Conservation (phyloP, 345 rosid genomes). For the Adansonia digitata region DNA sequence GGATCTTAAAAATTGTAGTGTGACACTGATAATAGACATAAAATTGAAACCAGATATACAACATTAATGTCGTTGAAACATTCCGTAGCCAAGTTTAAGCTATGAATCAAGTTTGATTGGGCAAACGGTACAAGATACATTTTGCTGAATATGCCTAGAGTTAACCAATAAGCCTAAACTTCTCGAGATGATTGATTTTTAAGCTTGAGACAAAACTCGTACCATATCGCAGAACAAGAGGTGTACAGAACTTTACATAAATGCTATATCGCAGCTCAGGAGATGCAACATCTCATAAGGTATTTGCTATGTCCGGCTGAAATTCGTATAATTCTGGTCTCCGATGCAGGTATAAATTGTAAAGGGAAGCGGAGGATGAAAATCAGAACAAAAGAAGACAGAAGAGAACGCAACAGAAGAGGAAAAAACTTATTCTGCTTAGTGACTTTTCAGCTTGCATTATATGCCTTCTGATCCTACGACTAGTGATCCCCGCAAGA, state of each 20-base stretch:
- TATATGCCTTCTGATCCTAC: constrained; percentile 68
- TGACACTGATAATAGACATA: not conserved
- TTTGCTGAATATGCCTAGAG: not conserved
- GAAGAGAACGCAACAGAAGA: constrained; percentile 54
- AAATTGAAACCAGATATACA: not conserved
- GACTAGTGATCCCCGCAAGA: constrained; percentile 41
- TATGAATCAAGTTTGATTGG: not conserved
- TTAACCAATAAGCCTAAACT: not conserved
- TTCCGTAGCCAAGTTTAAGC: not conserved
- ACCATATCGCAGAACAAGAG: not conserved
- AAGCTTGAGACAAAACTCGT: not conserved
- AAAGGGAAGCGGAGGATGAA: not conserved
- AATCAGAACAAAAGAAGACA: constrained; percentile 75
- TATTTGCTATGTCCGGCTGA: constrained; percentile 13
- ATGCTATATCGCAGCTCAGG: constrained; percentile 10
- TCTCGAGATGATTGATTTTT: not conserved
- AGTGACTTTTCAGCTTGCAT: constrained; percentile 69
- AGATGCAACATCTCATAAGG: constrained; percentile 10
- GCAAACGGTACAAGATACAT: not conserved
- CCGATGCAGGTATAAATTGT: not conserved
- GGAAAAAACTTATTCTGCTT: constrained; percentile 69
- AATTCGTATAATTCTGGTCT: not conserved
- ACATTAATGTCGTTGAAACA: not conserved
- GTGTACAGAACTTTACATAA: not conserved
- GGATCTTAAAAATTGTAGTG: not conserved